phyloP scores from a whole-genome alignment of 2,329 filamentous ascomycete species.

The Aureobasidium leucospermi region DNA sequence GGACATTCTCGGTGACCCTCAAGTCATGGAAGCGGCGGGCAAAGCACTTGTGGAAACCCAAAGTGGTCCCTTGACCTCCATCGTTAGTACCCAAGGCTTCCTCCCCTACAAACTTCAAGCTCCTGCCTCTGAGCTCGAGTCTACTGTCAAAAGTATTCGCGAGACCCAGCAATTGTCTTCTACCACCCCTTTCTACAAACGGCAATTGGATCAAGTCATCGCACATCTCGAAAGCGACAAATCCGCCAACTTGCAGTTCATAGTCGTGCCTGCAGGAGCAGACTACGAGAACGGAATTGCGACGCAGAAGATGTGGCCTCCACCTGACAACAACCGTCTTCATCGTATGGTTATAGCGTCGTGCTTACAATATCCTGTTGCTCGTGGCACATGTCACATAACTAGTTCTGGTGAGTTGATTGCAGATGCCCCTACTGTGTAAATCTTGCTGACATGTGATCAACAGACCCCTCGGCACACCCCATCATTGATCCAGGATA shows the following conservation, averaged over 20 bases:
- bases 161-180: conserved; percentile 17
- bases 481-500: conserved; percentile 21
- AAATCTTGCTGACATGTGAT: not conserved
- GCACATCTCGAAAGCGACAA: conserved; percentile 29
- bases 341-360: conserved; percentile 22
- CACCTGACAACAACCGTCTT: conserved; percentile 18
- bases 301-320: conserved; percentile 25
- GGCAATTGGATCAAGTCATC: conserved; percentile 29
- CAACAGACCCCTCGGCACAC: conserved; percentile 14
- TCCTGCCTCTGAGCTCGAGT: conserved; percentile 26
- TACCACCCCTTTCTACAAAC: conserved; percentile 27
- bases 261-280: conserved; percentile 26
- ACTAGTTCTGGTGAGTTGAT: conserved; percentile 18
- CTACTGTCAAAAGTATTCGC: conserved; percentile 26
- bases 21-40: conserved; percentile 26
- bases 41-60: conserved; percentile 27
- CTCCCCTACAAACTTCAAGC: conserved; percentile 30
- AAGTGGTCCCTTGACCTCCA: conserved; percentile 26
- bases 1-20: conserved; percentile 26
- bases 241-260: conserved; percentile 32
- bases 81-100: conserved; percentile 31
- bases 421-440: too few species aligned
- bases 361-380: conserved; percentile 26
- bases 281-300: conserved; percentile 21
- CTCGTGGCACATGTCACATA: conserved; percentile 28